phyloP scores from a whole-genome alignment of 805 yeast species.

The Candida odintsovae region DNA sequence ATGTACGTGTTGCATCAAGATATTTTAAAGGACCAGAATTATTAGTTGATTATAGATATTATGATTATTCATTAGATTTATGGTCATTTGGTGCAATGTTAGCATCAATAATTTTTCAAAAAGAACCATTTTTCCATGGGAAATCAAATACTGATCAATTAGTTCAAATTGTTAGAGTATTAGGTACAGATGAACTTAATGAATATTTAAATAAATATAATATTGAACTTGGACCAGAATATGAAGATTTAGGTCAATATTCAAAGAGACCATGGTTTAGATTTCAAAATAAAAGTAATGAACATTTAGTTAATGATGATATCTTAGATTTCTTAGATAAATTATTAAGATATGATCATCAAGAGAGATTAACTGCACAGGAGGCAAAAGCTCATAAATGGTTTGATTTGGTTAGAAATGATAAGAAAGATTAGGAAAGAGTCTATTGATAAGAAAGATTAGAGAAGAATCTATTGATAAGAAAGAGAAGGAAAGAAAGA shows the following conservation, averaged over 20 bases:
- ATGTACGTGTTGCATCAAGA: slow-evolving; percentile 87
- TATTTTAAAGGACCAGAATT: slow-evolving; percentile 92
- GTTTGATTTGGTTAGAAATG: slow-evolving; percentile 30
- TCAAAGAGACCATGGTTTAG: slow-evolving; percentile 62
- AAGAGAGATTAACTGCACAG: slow-evolving; percentile 78
- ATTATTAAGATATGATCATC: slow-evolving; percentile 78
- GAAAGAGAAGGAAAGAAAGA: too few species aligned
- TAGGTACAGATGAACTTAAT: slow-evolving; percentile 76
- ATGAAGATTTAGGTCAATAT: slow-evolving; percentile 69
- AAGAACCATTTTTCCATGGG: slow-evolving; percentile 91
- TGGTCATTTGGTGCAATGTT: slow-evolving; percentile 93
- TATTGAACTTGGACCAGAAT: slow-evolving; percentile 66
- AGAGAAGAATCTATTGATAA: not conserved
- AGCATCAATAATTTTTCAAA: slow-evolving; percentile 81
- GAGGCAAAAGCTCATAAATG: slow-evolving; percentile 81
- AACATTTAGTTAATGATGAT: slow-evolving; percentile 44
- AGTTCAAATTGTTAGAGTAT: slow-evolving; percentile 81
- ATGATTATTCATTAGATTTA: slow-evolving; percentile 83
- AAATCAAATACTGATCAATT: slow-evolving; percentile 87
- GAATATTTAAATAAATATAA: slow-evolving; percentile 64
- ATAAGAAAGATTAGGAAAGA: not conserved
- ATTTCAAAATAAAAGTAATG: slow-evolving; percentile 51
- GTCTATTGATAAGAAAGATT: too few species aligned
- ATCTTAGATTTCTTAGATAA: slow-evolving; percentile 67
- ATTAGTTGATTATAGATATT: slow-evolving; percentile 72